A percentile compares a stretch with the other conserved stretches of the same genome.
These are phyloP conservation scores for Geranium rotundifolium DNA, from an alignment of 345 rosid species.

Conservation along the genomic window DNA sequence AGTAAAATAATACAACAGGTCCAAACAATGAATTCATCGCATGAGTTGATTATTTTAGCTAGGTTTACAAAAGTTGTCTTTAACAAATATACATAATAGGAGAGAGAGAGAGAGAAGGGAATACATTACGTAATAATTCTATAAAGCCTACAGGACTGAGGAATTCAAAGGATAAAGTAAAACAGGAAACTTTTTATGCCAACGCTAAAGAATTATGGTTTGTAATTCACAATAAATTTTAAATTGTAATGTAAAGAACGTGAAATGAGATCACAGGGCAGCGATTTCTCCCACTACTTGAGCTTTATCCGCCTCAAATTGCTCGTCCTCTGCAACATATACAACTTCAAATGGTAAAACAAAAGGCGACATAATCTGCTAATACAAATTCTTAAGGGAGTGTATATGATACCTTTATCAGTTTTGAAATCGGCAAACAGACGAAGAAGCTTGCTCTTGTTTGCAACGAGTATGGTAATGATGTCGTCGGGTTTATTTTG, in stretches of 20 bases:
- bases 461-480: conserved; percentile 46
- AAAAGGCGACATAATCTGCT: background rate
- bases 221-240: no score
- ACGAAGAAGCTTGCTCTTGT: conserved; percentile 65
- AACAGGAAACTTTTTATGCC: no score
- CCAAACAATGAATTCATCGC: no score
- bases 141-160: no score
- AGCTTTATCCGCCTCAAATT: conserved; percentile 89
- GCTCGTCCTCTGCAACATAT: conserved; percentile 66
- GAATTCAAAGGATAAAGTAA: no score
- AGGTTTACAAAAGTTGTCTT: no score
- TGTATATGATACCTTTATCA: conserved; percentile 45
- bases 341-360: background rate
- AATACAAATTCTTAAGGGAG: background rate
- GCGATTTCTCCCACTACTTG: conserved; percentile 84
- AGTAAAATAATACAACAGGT: no score
- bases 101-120: no score
- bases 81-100: no score
- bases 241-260: background rate
- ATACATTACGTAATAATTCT: no score
- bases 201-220: no score
- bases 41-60: no score
- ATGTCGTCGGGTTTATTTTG: conserved; percentile 64
- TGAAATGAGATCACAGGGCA: conserved; percentile 19
- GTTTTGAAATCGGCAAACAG: conserved; percentile 57